Evolutionary conservation across 768 basidiomycete species (phyloP).

Genomic region (Collybiopsis confluens): DNA sequence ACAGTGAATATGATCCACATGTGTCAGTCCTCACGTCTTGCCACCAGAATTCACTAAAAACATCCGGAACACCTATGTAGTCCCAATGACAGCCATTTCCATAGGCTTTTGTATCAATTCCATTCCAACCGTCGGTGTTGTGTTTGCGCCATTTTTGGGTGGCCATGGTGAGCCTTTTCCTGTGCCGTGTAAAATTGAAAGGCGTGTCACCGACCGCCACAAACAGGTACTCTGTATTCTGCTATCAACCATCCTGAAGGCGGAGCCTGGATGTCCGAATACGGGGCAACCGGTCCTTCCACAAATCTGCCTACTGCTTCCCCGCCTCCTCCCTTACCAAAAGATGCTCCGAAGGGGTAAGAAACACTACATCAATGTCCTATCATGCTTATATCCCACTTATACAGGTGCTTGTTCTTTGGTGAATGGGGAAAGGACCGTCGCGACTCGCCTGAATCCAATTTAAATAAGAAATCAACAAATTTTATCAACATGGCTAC

Average conservation of each 20-base stretch:
- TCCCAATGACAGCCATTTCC: constrained; percentile 21
- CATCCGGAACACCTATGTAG: too few relatives aligned
- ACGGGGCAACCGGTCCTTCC: constrained; percentile 15
- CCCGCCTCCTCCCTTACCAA: constrained; percentile 19
- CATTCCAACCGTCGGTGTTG: constrained; percentile 19
- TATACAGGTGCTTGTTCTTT: constrained; percentile 17
- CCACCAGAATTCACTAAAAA: too few relatives aligned
- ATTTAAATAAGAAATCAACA: constrained; percentile 17
- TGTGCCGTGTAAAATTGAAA: neutral
- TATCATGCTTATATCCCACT: neutral
- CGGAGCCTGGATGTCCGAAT: constrained; percentile 20
- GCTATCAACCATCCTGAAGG: constrained; percentile 21
- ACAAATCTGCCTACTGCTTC: constrained; percentile 16
- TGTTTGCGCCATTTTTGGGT: constrained; percentile 21
- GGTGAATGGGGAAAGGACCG: constrained; percentile 23
- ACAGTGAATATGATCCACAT: constrained; percentile 23
- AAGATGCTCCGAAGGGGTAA: constrained; percentile 21
- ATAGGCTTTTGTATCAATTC: constrained; percentile 20
- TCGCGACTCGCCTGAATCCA: constrained; percentile 17
- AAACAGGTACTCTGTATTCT: constrained; percentile 19
- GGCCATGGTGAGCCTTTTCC: constrained; percentile 13
- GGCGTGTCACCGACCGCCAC: neutral
- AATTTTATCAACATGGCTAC: constrained; percentile 23
- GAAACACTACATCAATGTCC: neutral
- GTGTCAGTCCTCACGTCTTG: constrained; percentile 13